Conservation (phyloP, 371 early-diverging fungal species). For the Phascolomyces articulosus region DNA sequence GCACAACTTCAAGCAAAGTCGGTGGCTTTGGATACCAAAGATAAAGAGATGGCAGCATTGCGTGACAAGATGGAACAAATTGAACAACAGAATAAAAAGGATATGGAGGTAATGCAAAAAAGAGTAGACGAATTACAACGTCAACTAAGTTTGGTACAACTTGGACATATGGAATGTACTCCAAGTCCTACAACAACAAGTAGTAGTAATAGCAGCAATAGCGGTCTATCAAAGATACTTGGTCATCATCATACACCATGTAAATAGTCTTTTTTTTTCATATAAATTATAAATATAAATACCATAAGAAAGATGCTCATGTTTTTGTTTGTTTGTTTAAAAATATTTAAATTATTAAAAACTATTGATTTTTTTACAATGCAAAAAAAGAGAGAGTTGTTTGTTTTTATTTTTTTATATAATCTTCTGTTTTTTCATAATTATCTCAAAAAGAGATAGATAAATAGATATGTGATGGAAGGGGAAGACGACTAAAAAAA, state of each 20-base stretch:
- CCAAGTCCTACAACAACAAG: background rate
- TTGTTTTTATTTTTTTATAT: no score
- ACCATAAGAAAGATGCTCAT: no score
- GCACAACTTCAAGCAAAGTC: conserved; percentile 28
- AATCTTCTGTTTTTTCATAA: no score
- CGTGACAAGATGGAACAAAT: conserved; percentile 23
- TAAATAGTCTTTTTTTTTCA: background rate
- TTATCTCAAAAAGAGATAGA: no score
- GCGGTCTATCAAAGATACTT: background rate
- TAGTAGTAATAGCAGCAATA: background rate
- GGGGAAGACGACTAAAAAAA: no score
- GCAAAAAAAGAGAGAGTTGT: no score
- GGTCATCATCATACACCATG: background rate
- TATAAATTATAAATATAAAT: background rate
- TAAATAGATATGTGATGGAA: no score
- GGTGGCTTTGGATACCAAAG: conserved; percentile 29
- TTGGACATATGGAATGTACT: background rate
- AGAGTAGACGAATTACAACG: conserved; percentile 18
- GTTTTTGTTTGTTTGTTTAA: no score
- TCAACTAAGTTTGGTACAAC: conserved; percentile 6
- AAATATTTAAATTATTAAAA: no score
- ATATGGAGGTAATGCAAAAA: conserved; percentile 20
- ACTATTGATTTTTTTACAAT: no score
- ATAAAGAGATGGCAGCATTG: conserved; percentile 29
- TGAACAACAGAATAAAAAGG: conserved; percentile 24